Conservation (phyloP, 345 rosid genomes). For the Diplotaxis tenuifolia region DNA sequence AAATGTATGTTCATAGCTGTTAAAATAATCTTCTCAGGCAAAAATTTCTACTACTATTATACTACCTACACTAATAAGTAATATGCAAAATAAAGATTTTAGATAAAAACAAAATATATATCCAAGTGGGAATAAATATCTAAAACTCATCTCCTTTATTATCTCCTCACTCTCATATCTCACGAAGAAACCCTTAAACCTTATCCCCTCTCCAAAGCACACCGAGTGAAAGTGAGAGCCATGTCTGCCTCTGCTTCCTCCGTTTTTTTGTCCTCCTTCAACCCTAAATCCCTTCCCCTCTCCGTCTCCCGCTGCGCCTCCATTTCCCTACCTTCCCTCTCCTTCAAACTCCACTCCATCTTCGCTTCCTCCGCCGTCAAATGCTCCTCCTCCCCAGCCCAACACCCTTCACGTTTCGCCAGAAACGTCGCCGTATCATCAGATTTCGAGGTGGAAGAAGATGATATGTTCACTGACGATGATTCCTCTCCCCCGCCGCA, state of each 20-base stretch:
- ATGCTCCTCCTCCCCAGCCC: slow-evolving; percentile 17
- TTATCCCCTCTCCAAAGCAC: slow-evolving; percentile 22
- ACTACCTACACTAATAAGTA: too few species aligned
- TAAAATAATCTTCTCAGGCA: too few species aligned
- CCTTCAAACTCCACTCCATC: slow-evolving; percentile 40
- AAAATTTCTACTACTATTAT: too few species aligned
- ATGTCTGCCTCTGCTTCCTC: slow-evolving; percentile 76
- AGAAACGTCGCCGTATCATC: slow-evolving; percentile 65
- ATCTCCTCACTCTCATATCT: slow-evolving; percentile 18
- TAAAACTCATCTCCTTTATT: slow-evolving; percentile 4
- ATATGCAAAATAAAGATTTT: background rate
- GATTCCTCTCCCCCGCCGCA: slow-evolving; percentile 17
- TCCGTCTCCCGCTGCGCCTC: slow-evolving; percentile 42
- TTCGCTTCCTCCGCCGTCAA: slow-evolving; percentile 35
- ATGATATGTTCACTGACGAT: slow-evolving; percentile 33
- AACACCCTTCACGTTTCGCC: slow-evolving; percentile 46
- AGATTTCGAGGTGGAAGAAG: slow-evolving; percentile 71
- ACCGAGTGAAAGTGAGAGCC: slow-evolving; percentile 31
- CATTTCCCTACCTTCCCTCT: slow-evolving; percentile 38
- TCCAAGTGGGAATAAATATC: slow-evolving; percentile 37
- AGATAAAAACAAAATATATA: background rate
- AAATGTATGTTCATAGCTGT: too few species aligned
- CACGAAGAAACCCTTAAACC: slow-evolving; percentile 30
- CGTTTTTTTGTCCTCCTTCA: slow-evolving; percentile 53
- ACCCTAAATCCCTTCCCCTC: slow-evolving; percentile 48